phyloP scores from a whole-genome alignment of 208 protist genomes.

The Crithidia brevicula region DNA sequence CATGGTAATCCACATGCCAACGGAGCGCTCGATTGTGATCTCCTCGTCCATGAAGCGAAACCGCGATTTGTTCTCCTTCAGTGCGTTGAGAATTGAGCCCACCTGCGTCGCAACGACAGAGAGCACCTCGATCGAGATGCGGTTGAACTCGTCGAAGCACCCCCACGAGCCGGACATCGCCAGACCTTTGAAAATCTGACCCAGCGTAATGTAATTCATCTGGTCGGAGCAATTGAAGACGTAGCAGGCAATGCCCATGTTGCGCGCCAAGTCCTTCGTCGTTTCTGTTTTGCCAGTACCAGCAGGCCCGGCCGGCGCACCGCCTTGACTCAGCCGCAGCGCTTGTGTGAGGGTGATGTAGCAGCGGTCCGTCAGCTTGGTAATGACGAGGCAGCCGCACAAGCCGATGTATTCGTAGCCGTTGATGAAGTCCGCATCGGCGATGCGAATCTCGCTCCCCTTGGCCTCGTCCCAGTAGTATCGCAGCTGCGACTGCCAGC shows the following conservation, averaged over 20 bases:
- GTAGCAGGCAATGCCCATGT: conserved; percentile 95
- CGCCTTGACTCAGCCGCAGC: conserved; percentile 91
- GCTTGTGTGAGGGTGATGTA: conserved; percentile 98
- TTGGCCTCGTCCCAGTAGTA: conserved; percentile 96
- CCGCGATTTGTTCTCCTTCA: conserved; percentile 94
- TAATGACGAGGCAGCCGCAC: conserved; percentile 98
- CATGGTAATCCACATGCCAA: conserved; percentile 98
- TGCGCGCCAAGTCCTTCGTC: conserved; percentile 95
- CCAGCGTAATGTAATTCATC: conserved; percentile 98
- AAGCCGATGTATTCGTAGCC: conserved; percentile 98
- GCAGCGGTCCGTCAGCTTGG: conserved; percentile 98
- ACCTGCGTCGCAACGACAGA: conserved; percentile 99
- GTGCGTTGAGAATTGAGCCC: conserved; percentile 97
- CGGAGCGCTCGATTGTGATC: conserved; percentile 89
- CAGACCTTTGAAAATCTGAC: conserved; percentile 98
- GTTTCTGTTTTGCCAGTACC: conserved; percentile 96
- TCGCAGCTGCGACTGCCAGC: conserved; percentile 98
- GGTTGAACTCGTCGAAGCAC: conserved; percentile 98
- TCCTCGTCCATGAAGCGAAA: conserved; percentile 97
- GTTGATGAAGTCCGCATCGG: conserved; percentile 97
- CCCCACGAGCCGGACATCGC: conserved; percentile 97
- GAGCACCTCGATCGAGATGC: conserved; percentile 97
- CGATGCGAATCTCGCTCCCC: conserved; percentile 96
- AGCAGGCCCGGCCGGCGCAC: conserved; percentile 93
- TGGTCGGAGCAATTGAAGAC: conserved; percentile 98